phyloP scores from a whole-genome alignment of 306 rosid genomes.

The Ziziphus jujuba region DNA sequence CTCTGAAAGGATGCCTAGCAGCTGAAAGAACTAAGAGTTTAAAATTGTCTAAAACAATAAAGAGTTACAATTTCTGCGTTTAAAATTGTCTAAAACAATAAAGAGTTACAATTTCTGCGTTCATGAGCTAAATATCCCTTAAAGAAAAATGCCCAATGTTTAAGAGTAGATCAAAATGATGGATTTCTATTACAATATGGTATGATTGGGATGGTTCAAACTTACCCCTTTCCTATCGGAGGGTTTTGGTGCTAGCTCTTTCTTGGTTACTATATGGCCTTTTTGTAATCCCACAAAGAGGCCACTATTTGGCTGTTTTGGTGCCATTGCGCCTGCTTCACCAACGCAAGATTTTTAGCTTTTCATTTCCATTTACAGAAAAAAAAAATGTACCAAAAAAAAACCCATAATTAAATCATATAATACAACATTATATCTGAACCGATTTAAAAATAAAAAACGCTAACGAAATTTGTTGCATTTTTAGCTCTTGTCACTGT shows the following conservation, averaged over 20 bases:
- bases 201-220: background rate
- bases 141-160: background rate
- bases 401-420: too few relatives aligned
- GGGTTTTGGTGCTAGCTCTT: slow-evolving; percentile 81
- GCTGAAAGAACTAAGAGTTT: too few relatives aligned
- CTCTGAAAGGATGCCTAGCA: too few relatives aligned
- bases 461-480: too few relatives aligned
- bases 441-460: too few relatives aligned
- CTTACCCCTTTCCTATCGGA: slow-evolving; percentile 89
- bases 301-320: slow-evolving; percentile 73
- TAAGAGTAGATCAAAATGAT: background rate
- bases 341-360: background rate
- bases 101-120: background rate
- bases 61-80: too few relatives aligned
- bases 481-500: too few relatives aligned
- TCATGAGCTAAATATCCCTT: background rate
- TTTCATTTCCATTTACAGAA: too few relatives aligned
- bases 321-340: slow-evolving; percentile 74
- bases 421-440: too few relatives aligned
- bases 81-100: background rate
- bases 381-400: too few relatives aligned
- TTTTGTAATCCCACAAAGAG: slow-evolving; percentile 80
- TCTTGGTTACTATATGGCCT: slow-evolving; percentile 80
- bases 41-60: too few relatives aligned
- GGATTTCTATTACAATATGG: too few relatives aligned